Conservation (phyloP, 495 filamentous ascomycete species). For the Aeminium ludgeri region DNA sequence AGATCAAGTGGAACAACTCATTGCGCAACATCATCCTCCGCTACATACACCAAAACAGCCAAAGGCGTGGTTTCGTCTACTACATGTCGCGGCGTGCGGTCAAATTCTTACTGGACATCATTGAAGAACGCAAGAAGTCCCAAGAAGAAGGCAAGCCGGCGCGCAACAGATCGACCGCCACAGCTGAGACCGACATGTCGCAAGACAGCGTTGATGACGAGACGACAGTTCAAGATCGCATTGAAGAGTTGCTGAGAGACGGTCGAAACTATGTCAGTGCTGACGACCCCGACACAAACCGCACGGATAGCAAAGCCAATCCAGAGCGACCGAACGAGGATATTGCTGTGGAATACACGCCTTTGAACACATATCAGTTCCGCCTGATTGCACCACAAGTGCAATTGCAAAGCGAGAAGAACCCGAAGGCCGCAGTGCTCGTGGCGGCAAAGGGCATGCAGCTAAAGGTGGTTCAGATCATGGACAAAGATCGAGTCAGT, state of each 20-base stretch:
- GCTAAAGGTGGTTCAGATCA: constrained; percentile 87
- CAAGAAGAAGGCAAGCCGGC: constrained; percentile 25
- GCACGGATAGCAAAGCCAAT: constrained; percentile 8
- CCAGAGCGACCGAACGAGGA: constrained; percentile 46
- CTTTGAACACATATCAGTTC: constrained; percentile 85
- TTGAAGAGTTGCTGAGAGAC: constrained; percentile 72
- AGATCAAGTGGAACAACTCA: constrained; percentile 96
- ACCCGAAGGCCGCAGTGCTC: constrained; percentile 78
- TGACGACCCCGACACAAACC: constrained; percentile 34
- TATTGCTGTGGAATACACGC: constrained; percentile 76
- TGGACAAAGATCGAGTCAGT: constrained; percentile 83
- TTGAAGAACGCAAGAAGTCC: constrained; percentile 70
- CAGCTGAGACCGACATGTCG: constrained; percentile 18
- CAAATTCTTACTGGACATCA: constrained; percentile 94
- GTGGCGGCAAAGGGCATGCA: constrained; percentile 93
- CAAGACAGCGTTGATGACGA: constrained; percentile 32
- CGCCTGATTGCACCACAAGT: constrained; percentile 94
- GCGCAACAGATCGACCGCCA: constrained; percentile 19
- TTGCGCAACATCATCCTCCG: constrained; percentile 89
- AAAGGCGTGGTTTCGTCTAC: constrained; percentile 90
- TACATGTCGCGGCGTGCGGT: constrained; percentile 91
- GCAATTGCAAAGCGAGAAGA: constrained; percentile 95
- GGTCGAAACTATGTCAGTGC: constrained; percentile 67
- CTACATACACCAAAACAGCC: constrained; percentile 94
- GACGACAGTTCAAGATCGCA: constrained; percentile 61